These are phyloP conservation scores for Leccinum longicurvipes DNA, from an alignment of 768 basidiomycete genomes.

Conservation along the genomic window DNA sequence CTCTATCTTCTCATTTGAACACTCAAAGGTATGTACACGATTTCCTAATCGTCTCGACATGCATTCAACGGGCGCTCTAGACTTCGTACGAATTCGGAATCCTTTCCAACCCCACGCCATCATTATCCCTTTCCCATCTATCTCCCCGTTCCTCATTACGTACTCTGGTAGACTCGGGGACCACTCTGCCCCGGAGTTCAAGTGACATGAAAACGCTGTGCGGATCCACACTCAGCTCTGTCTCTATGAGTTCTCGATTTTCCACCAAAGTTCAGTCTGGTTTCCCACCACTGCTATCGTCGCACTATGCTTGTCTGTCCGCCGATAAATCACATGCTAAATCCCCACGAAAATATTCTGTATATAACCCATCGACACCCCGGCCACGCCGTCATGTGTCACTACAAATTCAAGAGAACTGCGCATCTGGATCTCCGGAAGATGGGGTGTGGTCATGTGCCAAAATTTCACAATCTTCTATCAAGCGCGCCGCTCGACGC, in stretches of 20 bases:
- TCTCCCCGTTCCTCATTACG: slow-evolving; percentile 22
- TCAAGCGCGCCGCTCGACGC: slow-evolving; percentile 28
- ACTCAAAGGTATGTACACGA: slow-evolving; percentile 18
- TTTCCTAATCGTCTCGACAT: background rate
- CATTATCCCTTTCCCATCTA: slow-evolving; percentile 7
- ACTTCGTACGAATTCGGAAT: slow-evolving; percentile 23
- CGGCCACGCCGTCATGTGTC: slow-evolving; percentile 12
- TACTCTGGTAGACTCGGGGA: slow-evolving; percentile 22
- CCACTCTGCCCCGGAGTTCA: background rate
- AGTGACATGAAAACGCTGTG: slow-evolving; percentile 20
- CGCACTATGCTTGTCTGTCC: background rate
- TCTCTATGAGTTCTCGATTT: slow-evolving; percentile 19
- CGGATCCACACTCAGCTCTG: slow-evolving; percentile 18
- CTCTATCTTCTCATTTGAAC: slow-evolving; percentile 5
- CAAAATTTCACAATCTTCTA: slow-evolving; percentile 27
- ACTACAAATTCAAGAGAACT: slow-evolving; percentile 3
- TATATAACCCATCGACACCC: slow-evolving; percentile 6
- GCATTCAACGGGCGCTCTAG: slow-evolving; percentile 10
- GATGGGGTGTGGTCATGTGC: slow-evolving; percentile 30
- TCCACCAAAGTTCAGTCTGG: slow-evolving; percentile 9
- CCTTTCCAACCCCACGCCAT: slow-evolving; percentile 2
- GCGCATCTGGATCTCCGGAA: slow-evolving; percentile 4
- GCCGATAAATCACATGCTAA: slow-evolving; percentile 7
- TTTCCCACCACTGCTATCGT: slow-evolving; percentile 1
- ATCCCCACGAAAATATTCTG: slow-evolving; percentile 3